Evolutionary conservation across 176 grass and related monocot species (phyloP), one percentile per base, ranked within the genome.

Genomic region (Avena atlantica): DNA sequence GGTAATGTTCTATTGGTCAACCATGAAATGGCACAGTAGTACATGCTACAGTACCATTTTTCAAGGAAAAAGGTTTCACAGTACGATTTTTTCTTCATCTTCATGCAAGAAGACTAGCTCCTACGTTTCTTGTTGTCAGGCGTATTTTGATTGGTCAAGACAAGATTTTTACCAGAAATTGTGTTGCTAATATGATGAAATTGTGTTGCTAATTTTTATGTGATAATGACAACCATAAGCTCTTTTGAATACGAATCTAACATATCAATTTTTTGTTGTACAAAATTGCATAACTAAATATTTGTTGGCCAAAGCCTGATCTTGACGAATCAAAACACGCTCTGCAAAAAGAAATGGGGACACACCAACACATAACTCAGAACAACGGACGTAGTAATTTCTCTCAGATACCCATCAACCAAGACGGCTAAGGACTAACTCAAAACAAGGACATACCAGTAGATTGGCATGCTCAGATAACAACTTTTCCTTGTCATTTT

Each of bases 401-500:
- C 17, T 83, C 52, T 79, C 2, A 47, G 11, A 83, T 71, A 75
- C 36, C 56, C 52, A 82, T 14, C 20, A 64, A 87, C 19, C 8
- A 60, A 80, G 25, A 88, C 0, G 20, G 0, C 40, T 40, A 48
- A 48, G 9, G 45, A 84, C 3, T 69, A 69, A 23, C 65, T 69
- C 42, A 70, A 36, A 88, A 85, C 36, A 71, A 78, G 45, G 17
- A 88, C 89, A 81, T 52, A 95, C 93, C 91, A 91, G 81, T 42
- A 93, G 75, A 87, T 78, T 59, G 29, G 60, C 58, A 70, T 85
- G 89, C 74, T 93, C 90, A 74, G 90, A 82, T 16, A 89, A 78
- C 31, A 98, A 78, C 70, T 68, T 85, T 36, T 86, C 84, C 78
- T 94, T 86, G 77, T 89, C 74, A 78, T 90, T 77, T 56, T 83